Evolutionary conservation across 305 asterid species (phyloP).

Genomic region (Coffea humblotiana): DNA sequence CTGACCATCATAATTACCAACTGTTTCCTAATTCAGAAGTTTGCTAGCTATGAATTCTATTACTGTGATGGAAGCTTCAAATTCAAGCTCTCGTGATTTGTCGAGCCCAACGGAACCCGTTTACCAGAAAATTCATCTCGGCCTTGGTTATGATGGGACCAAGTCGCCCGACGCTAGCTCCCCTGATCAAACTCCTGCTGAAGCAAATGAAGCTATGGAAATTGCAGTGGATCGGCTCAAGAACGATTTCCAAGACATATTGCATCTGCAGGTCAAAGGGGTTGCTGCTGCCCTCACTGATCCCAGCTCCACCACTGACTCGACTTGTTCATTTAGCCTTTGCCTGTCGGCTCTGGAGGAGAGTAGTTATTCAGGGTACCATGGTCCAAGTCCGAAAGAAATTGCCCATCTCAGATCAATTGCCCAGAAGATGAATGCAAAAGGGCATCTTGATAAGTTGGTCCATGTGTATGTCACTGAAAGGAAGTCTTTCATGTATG

Average conservation of each 20-base stretch:
- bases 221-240: background rate
- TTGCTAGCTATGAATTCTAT: background rate
- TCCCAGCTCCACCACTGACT: slow-evolving; percentile 10
- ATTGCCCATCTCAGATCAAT: background rate
- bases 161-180: background rate
- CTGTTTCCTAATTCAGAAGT: background rate
- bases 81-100: background rate
- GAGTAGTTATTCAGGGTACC: background rate
- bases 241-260: background rate
- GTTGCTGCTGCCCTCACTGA: background rate
- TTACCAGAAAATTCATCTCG: background rate
- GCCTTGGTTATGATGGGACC: background rate
- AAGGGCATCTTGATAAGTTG: slow-evolving; percentile 15
- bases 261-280: slow-evolving; percentile 7
- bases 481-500: slow-evolving; percentile 59
- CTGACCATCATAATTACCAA: too few species aligned
- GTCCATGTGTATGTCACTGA: slow-evolving; percentile 53
- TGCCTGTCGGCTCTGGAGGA: background rate
- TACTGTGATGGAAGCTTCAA: background rate
- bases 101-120: background rate
- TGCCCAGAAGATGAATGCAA: slow-evolving; percentile 2
- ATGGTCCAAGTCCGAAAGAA: background rate
- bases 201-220: background rate
- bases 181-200: background rate
- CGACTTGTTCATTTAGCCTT: slow-evolving; percentile 8